These are phyloP conservation scores for Colletotrichum sp. DNA, from an alignment of 2,329 filamentous ascomycete species.

Conservation along the genomic window DNA sequence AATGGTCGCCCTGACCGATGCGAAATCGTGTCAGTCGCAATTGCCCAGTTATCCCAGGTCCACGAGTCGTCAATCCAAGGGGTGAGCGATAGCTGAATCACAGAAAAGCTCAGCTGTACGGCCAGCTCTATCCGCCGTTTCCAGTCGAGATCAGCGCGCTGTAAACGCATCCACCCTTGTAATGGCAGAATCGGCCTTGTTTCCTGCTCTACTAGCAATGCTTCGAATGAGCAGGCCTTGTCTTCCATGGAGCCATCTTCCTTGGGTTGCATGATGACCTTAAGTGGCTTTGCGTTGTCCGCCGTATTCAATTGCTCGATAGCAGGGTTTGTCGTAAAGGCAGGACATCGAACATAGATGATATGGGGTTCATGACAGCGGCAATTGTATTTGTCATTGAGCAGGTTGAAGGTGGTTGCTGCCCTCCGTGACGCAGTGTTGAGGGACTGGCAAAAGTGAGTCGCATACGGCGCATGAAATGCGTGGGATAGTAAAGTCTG, in stretches of 20 bases:
- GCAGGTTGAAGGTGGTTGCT: neutral
- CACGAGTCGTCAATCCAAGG: neutral
- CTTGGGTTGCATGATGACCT: neutral
- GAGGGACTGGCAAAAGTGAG: neutral
- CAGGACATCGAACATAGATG: neutral
- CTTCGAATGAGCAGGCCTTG: neutral
- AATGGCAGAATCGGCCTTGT: neutral
- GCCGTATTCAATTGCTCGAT: fast-evolving
- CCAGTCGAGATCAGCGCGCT: neutral
- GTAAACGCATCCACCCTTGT: neutral
- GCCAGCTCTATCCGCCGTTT: neutral
- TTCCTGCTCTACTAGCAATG: neutral
- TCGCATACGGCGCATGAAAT: neutral
- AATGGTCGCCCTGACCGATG: neutral
- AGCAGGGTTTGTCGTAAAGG: neutral
- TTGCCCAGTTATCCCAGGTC: neutral
- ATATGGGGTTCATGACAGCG: neutral
- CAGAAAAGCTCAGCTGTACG: neutral
- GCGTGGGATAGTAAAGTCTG: neutral
- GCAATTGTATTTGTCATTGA: neutral
- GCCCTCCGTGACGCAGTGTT: neutral
- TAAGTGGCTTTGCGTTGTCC: neutral
- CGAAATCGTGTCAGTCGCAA: neutral
- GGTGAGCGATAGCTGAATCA: neutral
- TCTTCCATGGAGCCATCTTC: neutral